phyloP scores from a whole-genome alignment of 2,329 filamentous ascomycete species.

The Claviceps purpurea region DNA sequence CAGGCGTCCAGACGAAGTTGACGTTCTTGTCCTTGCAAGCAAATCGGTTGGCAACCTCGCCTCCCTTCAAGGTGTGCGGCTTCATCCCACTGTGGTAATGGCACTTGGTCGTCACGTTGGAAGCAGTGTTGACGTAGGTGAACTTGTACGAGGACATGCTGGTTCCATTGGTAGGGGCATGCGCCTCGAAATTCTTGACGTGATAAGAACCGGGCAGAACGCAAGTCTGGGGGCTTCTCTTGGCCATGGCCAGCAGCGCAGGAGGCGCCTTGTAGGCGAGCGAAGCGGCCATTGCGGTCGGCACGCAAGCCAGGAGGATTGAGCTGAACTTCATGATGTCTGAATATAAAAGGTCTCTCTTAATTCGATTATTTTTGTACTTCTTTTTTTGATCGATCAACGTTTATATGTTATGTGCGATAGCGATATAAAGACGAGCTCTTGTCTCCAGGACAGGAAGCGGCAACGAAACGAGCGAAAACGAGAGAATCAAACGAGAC shows the following conservation, averaged over 20 bases:
- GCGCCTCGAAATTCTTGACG: constrained; percentile 24
- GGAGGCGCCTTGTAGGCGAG: constrained; percentile 16
- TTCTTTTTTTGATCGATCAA: not conserved
- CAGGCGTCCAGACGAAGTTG: constrained; percentile 28
- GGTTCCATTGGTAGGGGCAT: constrained; percentile 20
- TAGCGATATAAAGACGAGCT: not conserved
- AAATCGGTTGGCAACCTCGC: constrained; percentile 21
- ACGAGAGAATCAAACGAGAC: not conserved
- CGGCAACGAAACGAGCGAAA: not conserved
- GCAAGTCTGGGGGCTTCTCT: constrained; percentile 17
- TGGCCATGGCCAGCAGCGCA: constrained; percentile 13
- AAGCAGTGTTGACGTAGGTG: constrained; percentile 26
- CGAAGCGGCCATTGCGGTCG: constrained; percentile 10
- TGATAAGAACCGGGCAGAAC: constrained; percentile 25
- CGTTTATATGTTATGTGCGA: not conserved
- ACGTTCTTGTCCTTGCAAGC: constrained; percentile 27
- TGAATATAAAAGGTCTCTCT: not conserved
- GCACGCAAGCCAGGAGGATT: constrained; percentile 5
- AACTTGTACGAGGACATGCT: constrained; percentile 24
- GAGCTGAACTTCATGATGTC: constrained; percentile 6
- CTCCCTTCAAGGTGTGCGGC: constrained; percentile 17
- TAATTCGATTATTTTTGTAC: not conserved
- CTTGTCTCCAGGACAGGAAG: constrained; percentile 1
- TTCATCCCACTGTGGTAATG: constrained; percentile 28
- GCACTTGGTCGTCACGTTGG: constrained; percentile 27